Evolutionary conservation across 192 early-diverging fungal genomes (phyloP), one percentile per base, ranked within the genome.

Genomic region (Borealophlyctis nickersoniae): DNA sequence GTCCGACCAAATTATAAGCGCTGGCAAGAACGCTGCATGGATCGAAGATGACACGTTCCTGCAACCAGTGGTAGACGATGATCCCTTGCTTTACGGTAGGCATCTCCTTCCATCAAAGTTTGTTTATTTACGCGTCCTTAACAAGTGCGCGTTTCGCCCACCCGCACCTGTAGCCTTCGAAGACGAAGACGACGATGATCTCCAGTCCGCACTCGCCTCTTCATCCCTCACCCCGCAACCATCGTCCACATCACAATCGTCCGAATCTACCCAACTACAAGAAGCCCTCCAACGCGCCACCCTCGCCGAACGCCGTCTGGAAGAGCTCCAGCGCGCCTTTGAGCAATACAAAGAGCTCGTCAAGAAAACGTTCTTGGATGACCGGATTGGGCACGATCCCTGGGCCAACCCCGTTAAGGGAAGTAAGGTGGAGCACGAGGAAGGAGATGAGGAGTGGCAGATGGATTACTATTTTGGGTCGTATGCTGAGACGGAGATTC

Each of bases 391-490:
- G 7, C n/a, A 22, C 13, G 66, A 66, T 49, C 45, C 30, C 32
- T 29, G 28, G 28, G 65, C 56, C 2, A 45, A 45, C 19, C 9
- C 9, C 19, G 39, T 45, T 7, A 45, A 45, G 7, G 39, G 39
- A 19, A n/a, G n/a, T n/a, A n/a, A n/a, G n/a, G n/a, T n/a, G n/a
- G n/a, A n/a, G n/a, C n/a, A 39, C 0, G 65, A 69, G 19, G 62
- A 71, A 27, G 54, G 58, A 4, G 69, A 79, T 23, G 27, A 48
- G 19, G 60, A 75, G 39, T 71, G 70, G 73, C 36, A 70, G 31
- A 76, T 77, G 67, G 72, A 89, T 70, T 84, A 83, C 36, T 85
- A 88, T 70, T 85, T 81, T 76, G 74, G 72, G 24, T 82, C 80
- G 0, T 85, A 83, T 52, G 81, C 79, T n/a, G 69, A 73, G 34